phyloP scores from a whole-genome alignment of 2,329 filamentous ascomycete species.

The Penicillium crustosum region DNA sequence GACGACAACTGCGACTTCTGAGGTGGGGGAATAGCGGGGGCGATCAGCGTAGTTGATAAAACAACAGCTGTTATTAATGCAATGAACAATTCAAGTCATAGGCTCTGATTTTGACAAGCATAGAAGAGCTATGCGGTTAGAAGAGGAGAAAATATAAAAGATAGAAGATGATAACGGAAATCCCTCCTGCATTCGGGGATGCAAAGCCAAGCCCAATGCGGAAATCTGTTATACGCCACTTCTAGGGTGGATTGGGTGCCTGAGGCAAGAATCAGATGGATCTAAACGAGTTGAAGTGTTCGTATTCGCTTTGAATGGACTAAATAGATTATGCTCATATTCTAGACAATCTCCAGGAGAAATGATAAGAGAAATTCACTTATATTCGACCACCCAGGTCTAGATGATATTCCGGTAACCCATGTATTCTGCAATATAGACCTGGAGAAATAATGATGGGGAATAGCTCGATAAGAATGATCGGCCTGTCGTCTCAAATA shows the following conservation, averaged over 20 bases:
- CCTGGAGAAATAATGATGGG: background rate
- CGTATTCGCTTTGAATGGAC: background rate
- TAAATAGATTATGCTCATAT: background rate
- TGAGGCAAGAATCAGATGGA: conserved; percentile 4
- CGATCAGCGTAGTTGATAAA: conserved; percentile 1
- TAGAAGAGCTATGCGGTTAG: background rate
- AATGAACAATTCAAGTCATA: background rate
- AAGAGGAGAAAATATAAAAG: no score
- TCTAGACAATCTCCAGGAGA: no score
- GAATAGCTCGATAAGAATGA: background rate
- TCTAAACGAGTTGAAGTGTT: background rate
- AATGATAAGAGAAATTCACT: no score
- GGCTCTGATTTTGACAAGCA: background rate
- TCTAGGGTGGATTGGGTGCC: background rate
- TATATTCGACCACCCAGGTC: no score
- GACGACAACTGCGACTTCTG: conserved; percentile 1
- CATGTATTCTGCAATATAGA: background rate
- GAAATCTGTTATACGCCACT: conserved; percentile 8
- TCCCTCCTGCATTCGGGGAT: conserved; percentile 4
- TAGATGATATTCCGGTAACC: background rate
- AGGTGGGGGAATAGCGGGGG: conserved; percentile 8
- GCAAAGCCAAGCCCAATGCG: conserved; percentile 6
- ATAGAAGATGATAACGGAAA: background rate
- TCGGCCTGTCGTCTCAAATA: background rate
- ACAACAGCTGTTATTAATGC: background rate